Conservation (phyloP, 2,329 filamentous ascomycete species). For the Aspergillus felis region DNA sequence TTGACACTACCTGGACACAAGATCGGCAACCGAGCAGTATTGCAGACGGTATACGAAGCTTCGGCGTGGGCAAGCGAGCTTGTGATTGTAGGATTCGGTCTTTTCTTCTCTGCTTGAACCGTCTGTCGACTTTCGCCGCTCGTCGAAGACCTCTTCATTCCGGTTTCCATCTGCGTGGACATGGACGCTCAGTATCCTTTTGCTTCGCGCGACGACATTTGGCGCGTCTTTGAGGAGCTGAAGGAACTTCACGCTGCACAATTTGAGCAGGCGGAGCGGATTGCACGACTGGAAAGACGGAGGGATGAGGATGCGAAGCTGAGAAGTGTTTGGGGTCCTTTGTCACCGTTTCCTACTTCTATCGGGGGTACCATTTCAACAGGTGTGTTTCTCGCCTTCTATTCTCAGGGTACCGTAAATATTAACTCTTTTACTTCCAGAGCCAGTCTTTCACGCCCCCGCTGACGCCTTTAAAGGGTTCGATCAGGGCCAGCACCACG, state of each 20-base stretch:
- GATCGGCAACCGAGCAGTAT: not conserved
- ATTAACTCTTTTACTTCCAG: constrained; percentile 43
- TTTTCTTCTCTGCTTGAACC: not conserved
- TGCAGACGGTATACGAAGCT: not conserved
- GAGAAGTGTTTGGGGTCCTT: constrained; percentile 83
- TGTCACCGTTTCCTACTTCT: constrained; percentile 83
- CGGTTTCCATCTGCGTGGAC: constrained; percentile 6
- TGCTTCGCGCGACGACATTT: constrained; percentile 62
- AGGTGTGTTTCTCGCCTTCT: constrained; percentile 53
- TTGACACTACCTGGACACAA: not conserved
- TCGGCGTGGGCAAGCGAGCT: not conserved
- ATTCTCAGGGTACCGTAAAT: not conserved
- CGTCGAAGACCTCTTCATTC: not conserved
- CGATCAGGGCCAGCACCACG: constrained; percentile 76
- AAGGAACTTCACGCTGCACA: constrained; percentile 59
- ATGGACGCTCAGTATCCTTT: constrained; percentile 65
- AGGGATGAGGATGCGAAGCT: constrained; percentile 60
- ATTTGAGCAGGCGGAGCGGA: constrained; percentile 58
- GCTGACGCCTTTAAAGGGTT: constrained; percentile 85
- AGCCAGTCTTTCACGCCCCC: constrained; percentile 73
- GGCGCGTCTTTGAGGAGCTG: constrained; percentile 61
- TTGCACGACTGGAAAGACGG: constrained; percentile 58
- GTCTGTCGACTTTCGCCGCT: not conserved
- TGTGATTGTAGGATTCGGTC: not conserved
- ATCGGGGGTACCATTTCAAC: constrained; percentile 80